Base-by-base conservation (phyloP, 2,329 filamentous ascomycete species). In the Exophiala sp. region DNA sequence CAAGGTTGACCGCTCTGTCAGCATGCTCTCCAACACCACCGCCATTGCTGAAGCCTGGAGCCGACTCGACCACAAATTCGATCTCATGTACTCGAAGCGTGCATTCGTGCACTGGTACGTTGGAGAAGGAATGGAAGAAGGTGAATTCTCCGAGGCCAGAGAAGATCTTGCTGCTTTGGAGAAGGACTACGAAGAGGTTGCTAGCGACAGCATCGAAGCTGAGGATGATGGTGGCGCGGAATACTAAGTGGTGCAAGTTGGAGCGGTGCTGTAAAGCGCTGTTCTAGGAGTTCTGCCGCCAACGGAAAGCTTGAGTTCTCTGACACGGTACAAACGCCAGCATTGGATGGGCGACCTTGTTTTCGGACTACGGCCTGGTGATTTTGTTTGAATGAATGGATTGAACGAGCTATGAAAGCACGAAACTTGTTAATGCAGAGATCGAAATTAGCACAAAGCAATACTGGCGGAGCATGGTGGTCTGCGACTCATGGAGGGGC, bases 111-210 rank as follows among this genome's bases (percentile, higher is more conserved):
- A 86, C 68, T 86, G 83, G 83, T 86, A 86, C 63, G 89, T 94
- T 50, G 89, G 89, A 62, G 89, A 94, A 76, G 89, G 89, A 75
- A 94, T 94, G 89, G 89, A 94, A 77, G 89, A 94, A 72, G 89
- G 89, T 66, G 89, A 94, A 73, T 94, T 94, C 77, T 88, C 85
- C 60, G 89, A 94, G 74, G 89, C 89, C 58, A 86, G 89, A 64
- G 89, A 94, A 77, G 89, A 94, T 71, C 78, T 94, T 57, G 89
- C 89, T 59, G 89, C 89, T 44, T 78, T 94, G 33, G 89, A 92
- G 79, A 89, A 87, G 78, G 88, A 92, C 66, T 92, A 92, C 70
- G 88, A 91, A 73, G 88, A 91, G 79, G 88, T 91, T 64, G 88
- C 87, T 57, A 82, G 78, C 69, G 88, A 91, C 72, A 61, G 55